A percentile compares a stretch with the other conserved stretches of the same genome.
Conservation (phyloP, 495 filamentous ascomycete genomes). For the Hypoxylon intermedium region DNA sequence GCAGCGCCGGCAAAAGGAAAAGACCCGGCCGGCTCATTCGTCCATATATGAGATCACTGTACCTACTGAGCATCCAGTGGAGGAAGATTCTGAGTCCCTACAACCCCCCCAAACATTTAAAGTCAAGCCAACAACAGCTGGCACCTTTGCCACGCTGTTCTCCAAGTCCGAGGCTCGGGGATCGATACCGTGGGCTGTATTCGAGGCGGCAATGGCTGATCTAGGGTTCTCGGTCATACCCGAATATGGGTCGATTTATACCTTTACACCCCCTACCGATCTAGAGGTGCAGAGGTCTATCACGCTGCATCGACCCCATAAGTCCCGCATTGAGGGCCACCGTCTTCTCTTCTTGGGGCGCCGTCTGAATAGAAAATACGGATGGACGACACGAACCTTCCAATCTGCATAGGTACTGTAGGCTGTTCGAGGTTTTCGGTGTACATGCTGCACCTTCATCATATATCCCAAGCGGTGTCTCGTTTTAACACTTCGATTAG, state of each 20-base stretch:
- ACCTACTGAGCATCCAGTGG: background rate
- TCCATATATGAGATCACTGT: slow-evolving; percentile 41
- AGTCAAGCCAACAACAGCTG: slow-evolving; percentile 37
- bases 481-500: too few relatives aligned
- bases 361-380: slow-evolving; percentile 36
- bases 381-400: slow-evolving; percentile 20
- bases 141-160: slow-evolving; percentile 45
- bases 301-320: slow-evolving; percentile 40
- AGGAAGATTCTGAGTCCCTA: background rate
- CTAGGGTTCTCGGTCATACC: slow-evolving; percentile 42
- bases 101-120: too few relatives aligned
- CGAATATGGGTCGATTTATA: slow-evolving; percentile 40
- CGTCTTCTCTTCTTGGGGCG: slow-evolving; percentile 16
- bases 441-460: too few relatives aligned
- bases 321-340: slow-evolving; percentile 38
- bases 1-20: slow-evolving; percentile 45
- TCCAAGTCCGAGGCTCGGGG: slow-evolving; percentile 33
- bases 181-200: slow-evolving; percentile 45
- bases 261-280: slow-evolving; percentile 32
- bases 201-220: slow-evolving; percentile 46
- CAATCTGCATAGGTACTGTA: background rate
- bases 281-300: slow-evolving; percentile 25
- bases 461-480: too few relatives aligned
- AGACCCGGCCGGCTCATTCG: slow-evolving; percentile 45
- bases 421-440: too few relatives aligned